phyloP scores from a whole-genome alignment of 129 eudicot genomes.

The Calendula officinalis region DNA sequence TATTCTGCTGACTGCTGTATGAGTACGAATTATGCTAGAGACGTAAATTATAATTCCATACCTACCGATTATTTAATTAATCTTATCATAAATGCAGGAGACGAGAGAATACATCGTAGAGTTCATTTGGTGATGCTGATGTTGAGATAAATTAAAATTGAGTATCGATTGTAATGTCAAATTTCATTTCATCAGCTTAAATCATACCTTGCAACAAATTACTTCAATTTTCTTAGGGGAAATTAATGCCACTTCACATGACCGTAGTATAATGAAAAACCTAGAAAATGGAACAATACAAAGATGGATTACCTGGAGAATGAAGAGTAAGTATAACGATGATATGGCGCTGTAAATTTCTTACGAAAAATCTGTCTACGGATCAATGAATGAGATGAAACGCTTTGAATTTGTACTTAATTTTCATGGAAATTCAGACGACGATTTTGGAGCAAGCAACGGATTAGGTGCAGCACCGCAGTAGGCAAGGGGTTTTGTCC shows the following conservation, averaged over 20 bases:
- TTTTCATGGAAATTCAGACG: constrained; percentile 23
- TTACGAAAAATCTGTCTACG: no score
- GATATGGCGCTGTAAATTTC: no score
- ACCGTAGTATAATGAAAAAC: not conserved
- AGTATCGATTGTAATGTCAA: not conserved
- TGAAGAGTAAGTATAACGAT: not conserved
- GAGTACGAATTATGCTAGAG: no score
- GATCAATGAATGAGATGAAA: constrained; percentile 15
- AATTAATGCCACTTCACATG: not conserved
- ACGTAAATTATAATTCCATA: no score
- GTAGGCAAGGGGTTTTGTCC: constrained; percentile 23
- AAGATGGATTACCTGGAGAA: no score
- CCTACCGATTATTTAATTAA: no score
- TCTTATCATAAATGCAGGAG: no score
- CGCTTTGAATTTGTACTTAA: constrained; percentile 8
- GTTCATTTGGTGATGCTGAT: no score
- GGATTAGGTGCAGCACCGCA: constrained; percentile 29
- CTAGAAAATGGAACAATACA: not conserved
- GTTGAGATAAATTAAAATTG: not conserved
- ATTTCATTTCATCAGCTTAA: not conserved
- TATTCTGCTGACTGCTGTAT: no score
- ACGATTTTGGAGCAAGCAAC: constrained; percentile 21
- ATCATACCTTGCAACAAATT: not conserved
- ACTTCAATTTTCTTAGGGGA: not conserved
- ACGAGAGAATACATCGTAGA: no score